phyloP scores from a whole-genome alignment of 768 basidiomycete species.

The Paxillus involutus region DNA sequence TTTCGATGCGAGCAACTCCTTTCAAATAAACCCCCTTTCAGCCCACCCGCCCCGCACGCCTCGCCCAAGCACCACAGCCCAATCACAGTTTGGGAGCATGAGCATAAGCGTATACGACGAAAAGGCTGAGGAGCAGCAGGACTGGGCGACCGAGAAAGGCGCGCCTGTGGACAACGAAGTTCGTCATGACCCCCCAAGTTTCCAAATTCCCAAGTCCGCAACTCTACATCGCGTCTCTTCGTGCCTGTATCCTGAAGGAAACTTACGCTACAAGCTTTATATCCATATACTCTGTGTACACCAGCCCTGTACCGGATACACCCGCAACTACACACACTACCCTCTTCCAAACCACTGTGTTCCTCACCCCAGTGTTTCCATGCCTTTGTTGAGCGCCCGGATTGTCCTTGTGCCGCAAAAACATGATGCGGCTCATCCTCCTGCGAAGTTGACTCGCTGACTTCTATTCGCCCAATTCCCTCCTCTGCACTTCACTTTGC shows the following conservation, averaged over 20 bases:
- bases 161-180: slow-evolving; percentile 10
- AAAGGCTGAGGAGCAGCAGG: slow-evolving; percentile 36
- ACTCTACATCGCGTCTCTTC: background rate
- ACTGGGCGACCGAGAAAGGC: slow-evolving; percentile 17
- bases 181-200: slow-evolving; percentile 15
- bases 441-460: slow-evolving; percentile 7
- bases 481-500: slow-evolving; percentile 22
- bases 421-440: slow-evolving; percentile 1
- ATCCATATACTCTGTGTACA: slow-evolving; percentile 8
- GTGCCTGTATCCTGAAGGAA: slow-evolving; percentile 24
- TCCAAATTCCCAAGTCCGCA: background rate
- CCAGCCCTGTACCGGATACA: slow-evolving; percentile 2
- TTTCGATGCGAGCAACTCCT: slow-evolving; percentile 60
- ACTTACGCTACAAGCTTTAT: slow-evolving; percentile 15
- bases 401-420: slow-evolving; percentile 10
- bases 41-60: slow-evolving; percentile 79
- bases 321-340: slow-evolving; percentile 12
- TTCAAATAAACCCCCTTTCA: slow-evolving; percentile 82
- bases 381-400: slow-evolving; percentile 22
- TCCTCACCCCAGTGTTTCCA: slow-evolving; percentile 12
- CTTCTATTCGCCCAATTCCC: slow-evolving; percentile 20
- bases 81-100: slow-evolving; percentile 24
- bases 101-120: slow-evolving; percentile 39
- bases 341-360: slow-evolving; percentile 9
- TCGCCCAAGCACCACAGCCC: slow-evolving; percentile 32